Evolutionary conservation across 106 monocot genomes (phyloP).

Genomic region (Dendrobium nobile): DNA sequence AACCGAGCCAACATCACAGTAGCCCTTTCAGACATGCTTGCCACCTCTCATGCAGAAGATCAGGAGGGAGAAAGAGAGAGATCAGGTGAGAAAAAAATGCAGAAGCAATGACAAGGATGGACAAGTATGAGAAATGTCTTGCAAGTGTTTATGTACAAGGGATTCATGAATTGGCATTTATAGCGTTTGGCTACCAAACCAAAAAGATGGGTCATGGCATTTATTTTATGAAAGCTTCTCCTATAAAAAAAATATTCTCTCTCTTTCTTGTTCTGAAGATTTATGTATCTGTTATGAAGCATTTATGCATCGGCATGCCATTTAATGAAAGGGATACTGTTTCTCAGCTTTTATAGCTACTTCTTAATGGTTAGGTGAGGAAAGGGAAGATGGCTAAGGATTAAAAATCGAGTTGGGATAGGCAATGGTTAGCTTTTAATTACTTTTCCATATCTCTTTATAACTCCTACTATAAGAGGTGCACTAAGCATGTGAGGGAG

Average conservation of each 20-base stretch:
- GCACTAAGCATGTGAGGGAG: background rate
- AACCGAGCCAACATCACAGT: conserved; percentile 13
- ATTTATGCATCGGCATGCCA: background rate
- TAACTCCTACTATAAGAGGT: too few relatives aligned
- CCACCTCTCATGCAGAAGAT: background rate
- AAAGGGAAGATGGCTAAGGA: background rate
- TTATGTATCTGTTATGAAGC: conserved; percentile 3
- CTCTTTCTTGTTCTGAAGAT: background rate
- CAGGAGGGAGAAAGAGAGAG: background rate
- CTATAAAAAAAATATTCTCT: background rate
- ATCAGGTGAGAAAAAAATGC: background rate
- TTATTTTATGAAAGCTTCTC: background rate
- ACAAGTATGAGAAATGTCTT: background rate
- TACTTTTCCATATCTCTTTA: too few relatives aligned
- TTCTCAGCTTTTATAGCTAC: background rate
- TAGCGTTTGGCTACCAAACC: conserved; percentile 9
- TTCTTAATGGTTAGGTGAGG: background rate
- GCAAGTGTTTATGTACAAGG: conserved; percentile 1
- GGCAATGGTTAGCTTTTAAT: too few relatives aligned
- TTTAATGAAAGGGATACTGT: background rate
- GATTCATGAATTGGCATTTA: conserved; percentile 1
- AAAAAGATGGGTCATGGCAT: background rate
- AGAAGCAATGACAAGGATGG: background rate
- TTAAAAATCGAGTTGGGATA: too few relatives aligned
- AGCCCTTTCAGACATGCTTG: background rate